phyloP scores from a whole-genome alignment of 805 yeast genomes.

The Saturnispora halmiae region DNA sequence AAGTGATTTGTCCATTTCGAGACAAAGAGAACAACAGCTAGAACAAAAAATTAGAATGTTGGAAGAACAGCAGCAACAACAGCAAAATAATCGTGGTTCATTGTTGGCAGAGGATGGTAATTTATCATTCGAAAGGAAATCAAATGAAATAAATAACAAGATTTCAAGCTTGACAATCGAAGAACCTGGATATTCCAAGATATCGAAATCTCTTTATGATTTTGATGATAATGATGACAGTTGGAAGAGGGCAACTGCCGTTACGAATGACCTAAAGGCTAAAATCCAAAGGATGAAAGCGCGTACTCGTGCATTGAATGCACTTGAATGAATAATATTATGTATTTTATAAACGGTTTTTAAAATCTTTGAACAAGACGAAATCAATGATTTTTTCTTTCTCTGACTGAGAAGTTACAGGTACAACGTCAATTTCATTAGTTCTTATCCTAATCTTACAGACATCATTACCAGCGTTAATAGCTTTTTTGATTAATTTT shows the following conservation, averaged over 20 bases:
- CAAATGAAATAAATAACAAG: slow-evolving; percentile 25
- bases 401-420: neutral
- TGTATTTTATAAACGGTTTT: neutral
- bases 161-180: slow-evolving; percentile 29
- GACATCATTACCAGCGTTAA: slow-evolving; percentile 3
- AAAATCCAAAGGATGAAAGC: slow-evolving; percentile 87
- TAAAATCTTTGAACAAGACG: slow-evolving; percentile 2
- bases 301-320: slow-evolving; percentile 28
- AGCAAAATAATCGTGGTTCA: neutral
- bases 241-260: slow-evolving; percentile 88
- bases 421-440: slow-evolving; percentile 6
- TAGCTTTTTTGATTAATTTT: slow-evolving; percentile 1
- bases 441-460: slow-evolving; percentile 7
- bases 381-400: neutral
- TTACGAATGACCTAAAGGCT: slow-evolving; percentile 75
- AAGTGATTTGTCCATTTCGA: slow-evolving; percentile 53
- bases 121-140: slow-evolving; percentile 9
- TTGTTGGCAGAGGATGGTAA: neutral
- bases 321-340: slow-evolving; percentile 3
- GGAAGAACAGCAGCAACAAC: slow-evolving; percentile 12
- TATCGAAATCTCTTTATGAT: slow-evolving; percentile 23
- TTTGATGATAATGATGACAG: slow-evolving; percentile 49
- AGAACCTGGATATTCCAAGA: slow-evolving; percentile 4
- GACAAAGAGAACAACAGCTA: slow-evolving; percentile 33
- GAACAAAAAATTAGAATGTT: slow-evolving; percentile 19